Percentiles rank a stretch among this genome's conserved stretches.
Evolutionary conservation across 495 filamentous ascomycete genomes (phyloP).

Genomic region (Tuber umbilicatum): DNA sequence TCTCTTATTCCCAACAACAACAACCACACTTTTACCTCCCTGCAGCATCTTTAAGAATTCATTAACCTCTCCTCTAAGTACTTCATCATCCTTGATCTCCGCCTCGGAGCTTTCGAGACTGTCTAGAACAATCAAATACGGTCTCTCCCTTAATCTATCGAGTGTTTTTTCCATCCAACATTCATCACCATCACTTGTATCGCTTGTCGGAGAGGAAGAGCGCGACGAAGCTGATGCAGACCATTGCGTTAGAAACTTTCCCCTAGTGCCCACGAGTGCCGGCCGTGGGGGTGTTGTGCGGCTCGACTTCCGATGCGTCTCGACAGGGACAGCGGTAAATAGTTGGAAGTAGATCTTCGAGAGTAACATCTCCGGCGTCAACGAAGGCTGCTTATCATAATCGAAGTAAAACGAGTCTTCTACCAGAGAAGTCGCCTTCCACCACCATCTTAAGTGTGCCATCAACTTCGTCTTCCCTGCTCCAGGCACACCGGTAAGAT

Average conservation of each 20-base stretch:
- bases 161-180: slow-evolving; percentile 18
- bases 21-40: slow-evolving; percentile 19
- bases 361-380: slow-evolving; percentile 28
- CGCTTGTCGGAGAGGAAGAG: slow-evolving; percentile 6
- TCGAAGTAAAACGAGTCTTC: slow-evolving; percentile 30
- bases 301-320: not conserved
- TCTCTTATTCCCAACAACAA: slow-evolving; percentile 19
- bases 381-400: slow-evolving; percentile 19
- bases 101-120: slow-evolving; percentile 27
- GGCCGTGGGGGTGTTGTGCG: slow-evolving; percentile 11
- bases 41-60: slow-evolving; percentile 25
- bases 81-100: slow-evolving; percentile 15
- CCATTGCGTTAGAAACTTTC: slow-evolving; percentile 12
- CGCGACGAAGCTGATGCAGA: slow-evolving; percentile 3
- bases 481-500: slow-evolving; percentile 18
- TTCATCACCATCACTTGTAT: slow-evolving; percentile 15
- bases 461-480: slow-evolving; percentile 24
- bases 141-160: slow-evolving; percentile 14
- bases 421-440: slow-evolving; percentile 26
- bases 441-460: slow-evolving; percentile 28
- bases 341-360: slow-evolving; percentile 19
- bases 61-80: slow-evolving; percentile 21
- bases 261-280: not conserved
- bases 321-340: slow-evolving; percentile 7
- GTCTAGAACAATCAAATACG: slow-evolving; percentile 24